Conservation (phyloP, 495 filamentous ascomycete genomes). For the Stereocaulon alpinum region DNA sequence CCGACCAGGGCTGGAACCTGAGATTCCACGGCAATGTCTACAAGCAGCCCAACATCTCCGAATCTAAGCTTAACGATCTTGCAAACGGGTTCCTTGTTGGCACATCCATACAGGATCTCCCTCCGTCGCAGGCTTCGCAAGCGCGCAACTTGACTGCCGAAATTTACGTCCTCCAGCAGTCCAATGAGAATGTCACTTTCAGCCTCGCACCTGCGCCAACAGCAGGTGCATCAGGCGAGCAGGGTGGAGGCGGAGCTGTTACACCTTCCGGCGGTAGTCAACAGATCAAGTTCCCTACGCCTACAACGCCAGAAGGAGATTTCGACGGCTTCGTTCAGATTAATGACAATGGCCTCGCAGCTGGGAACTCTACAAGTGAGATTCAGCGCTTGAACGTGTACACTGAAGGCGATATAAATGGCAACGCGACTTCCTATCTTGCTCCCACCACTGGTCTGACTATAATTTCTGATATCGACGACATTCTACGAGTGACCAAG, state of each 20-base stretch:
- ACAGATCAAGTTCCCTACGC: slow-evolving; percentile 43
- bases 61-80: slow-evolving; percentile 50
- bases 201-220: slow-evolving; percentile 45
- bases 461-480: slow-evolving; percentile 66
- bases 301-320: slow-evolving; percentile 55
- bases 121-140: slow-evolving; percentile 47
- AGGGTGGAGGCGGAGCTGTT: slow-evolving; percentile 42
- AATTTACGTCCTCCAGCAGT: slow-evolving; percentile 64
- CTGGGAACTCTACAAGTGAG: slow-evolving; percentile 49
- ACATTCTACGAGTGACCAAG: slow-evolving; percentile 72
- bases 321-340: slow-evolving; percentile 56
- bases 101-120: slow-evolving; percentile 47
- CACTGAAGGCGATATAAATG: slow-evolving; percentile 48
- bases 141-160: slow-evolving; percentile 62
- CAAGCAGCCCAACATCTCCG: slow-evolving; percentile 58
- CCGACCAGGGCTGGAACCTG: slow-evolving; percentile 63
- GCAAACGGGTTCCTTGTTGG: slow-evolving; percentile 62
- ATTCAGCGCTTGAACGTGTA: slow-evolving; percentile 60
- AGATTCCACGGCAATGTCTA: slow-evolving; percentile 70
- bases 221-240: slow-evolving; percentile 39
- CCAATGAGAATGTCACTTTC: slow-evolving; percentile 49
- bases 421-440: slow-evolving; percentile 68
- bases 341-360: slow-evolving; percentile 38
- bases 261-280: slow-evolving; percentile 47
- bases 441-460: slow-evolving; percentile 57